phyloP scores from a whole-genome alignment of 352 stramenopile genomes.

The Pythium insidiosum region DNA sequence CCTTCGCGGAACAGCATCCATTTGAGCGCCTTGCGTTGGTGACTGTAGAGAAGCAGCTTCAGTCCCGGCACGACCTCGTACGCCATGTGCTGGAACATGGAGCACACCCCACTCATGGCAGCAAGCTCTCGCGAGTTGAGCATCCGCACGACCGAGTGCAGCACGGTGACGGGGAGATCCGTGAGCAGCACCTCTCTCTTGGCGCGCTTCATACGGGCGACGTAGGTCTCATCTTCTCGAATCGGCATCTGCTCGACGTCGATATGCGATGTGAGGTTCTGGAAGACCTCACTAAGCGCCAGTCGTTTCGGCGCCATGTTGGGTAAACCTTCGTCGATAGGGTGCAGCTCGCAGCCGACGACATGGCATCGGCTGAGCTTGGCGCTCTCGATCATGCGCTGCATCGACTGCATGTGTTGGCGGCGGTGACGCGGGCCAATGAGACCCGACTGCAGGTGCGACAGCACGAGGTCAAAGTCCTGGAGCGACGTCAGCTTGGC shows the following conservation, averaged over 20 bases:
- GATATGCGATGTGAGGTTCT: slow-evolving; percentile 47
- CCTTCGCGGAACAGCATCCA: slow-evolving; percentile 76
- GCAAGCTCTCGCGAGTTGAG: slow-evolving; percentile 55
- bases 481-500: slow-evolving; percentile 20
- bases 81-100: slow-evolving; percentile 68
- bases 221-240: slow-evolving; percentile 55
- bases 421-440: slow-evolving; percentile 17
- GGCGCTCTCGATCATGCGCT: slow-evolving; percentile 20
- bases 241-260: slow-evolving; percentile 58
- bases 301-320: slow-evolving; percentile 13
- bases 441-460: slow-evolving; percentile 47
- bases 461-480: slow-evolving; percentile 52
- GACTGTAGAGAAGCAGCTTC: slow-evolving; percentile 60
- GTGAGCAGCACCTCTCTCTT: slow-evolving; percentile 39
- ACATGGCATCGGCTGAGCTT: slow-evolving; percentile 52
- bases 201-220: slow-evolving; percentile 31
- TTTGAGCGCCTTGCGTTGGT: slow-evolving; percentile 67
- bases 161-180: slow-evolving; percentile 44
- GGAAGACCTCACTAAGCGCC: slow-evolving; percentile 62
- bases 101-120: slow-evolving; percentile 49
- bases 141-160: slow-evolving; percentile 54
- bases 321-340: slow-evolving; percentile 2
- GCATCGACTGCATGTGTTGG: slow-evolving; percentile 4
- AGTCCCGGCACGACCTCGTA: slow-evolving; percentile 80
- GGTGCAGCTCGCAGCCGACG: slow-evolving; percentile 49